These are phyloP conservation scores for Nakazawaea pomicola DNA, from an alignment of 805 yeast species.

Conservation along the genomic window DNA sequence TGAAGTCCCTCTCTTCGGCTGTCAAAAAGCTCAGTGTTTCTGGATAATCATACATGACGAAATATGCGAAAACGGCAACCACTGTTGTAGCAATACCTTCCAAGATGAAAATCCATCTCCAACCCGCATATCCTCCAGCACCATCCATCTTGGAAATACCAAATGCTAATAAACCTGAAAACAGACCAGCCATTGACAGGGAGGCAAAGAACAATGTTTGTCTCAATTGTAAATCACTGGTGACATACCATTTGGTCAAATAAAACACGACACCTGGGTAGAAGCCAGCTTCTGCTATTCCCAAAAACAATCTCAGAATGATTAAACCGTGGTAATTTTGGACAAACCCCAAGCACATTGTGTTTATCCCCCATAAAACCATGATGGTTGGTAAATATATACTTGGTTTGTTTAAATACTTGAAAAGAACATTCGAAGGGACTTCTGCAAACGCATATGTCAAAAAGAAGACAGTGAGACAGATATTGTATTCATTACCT, in stretches of 20 bases:
- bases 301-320: slow-evolving; percentile 44
- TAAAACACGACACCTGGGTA: slow-evolving; percentile 45
- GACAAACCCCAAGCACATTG: slow-evolving; percentile 38
- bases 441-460: slow-evolving; percentile 40
- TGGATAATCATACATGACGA: slow-evolving; percentile 36
- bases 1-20: slow-evolving; percentile 32
- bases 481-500: slow-evolving; percentile 35
- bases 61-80: slow-evolving; percentile 22
- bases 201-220: slow-evolving; percentile 45
- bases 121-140: slow-evolving; percentile 12
- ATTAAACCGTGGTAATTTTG: slow-evolving; percentile 36
- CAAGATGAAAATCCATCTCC: slow-evolving; percentile 50
- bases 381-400: slow-evolving; percentile 26
- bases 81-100: slow-evolving; percentile 44
- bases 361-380: slow-evolving; percentile 34
- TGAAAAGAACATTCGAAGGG: slow-evolving; percentile 31
- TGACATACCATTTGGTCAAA: slow-evolving; percentile 41
- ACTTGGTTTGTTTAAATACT: slow-evolving; percentile 28
- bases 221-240: slow-evolving; percentile 43
- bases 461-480: slow-evolving; percentile 40
- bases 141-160: slow-evolving; percentile 32
- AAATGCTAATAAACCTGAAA: slow-evolving; percentile 49
- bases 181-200: slow-evolving; percentile 50
- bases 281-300: slow-evolving; percentile 47
- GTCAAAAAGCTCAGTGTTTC: slow-evolving; percentile 34